Conservation (phyloP, 1,139 yeast species). For the Suhomyces chickasaworum region DNA sequence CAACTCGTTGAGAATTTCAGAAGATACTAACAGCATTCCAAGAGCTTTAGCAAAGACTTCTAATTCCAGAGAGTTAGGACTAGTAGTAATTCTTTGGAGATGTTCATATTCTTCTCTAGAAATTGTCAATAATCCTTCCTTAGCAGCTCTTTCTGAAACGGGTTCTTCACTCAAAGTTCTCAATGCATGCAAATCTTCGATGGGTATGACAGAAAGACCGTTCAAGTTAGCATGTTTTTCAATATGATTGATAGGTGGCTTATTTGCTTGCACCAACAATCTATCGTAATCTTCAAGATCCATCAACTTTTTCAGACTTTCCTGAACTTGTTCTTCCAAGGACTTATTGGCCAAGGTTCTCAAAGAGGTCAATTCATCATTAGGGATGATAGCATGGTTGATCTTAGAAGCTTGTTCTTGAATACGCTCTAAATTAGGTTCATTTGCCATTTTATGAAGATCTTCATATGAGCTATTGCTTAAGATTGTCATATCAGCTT, state of each 20-base stretch:
- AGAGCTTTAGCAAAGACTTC: constrained; percentile 25
- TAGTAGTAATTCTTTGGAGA: constrained; percentile 18
- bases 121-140: constrained; percentile 16
- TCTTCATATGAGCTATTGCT: constrained; percentile 11
- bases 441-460: constrained; percentile 7
- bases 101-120: constrained; percentile 14
- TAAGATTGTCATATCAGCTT: constrained; percentile 16
- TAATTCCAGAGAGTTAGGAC: constrained; percentile 23
- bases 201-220: constrained; percentile 32
- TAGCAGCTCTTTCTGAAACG: constrained; percentile 16
- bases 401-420: constrained; percentile 1
- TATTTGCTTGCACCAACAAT: constrained; percentile 36
- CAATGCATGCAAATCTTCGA: constrained; percentile 27
- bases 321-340: constrained; percentile 29
- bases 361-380: constrained; percentile 15
- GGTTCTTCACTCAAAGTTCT: constrained; percentile 14
- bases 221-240: constrained; percentile 29
- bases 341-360: constrained; percentile 15
- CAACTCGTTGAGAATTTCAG: constrained; percentile 23
- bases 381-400: constrained; percentile 21
- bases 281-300: constrained; percentile 33
- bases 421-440: constrained; percentile 15
- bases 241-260: constrained; percentile 39
- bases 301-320: constrained; percentile 28
- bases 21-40: constrained; percentile 25